These are phyloP conservation scores for Russula lepida DNA, from an alignment of 768 basidiomycete species.

Conservation along the genomic window DNA sequence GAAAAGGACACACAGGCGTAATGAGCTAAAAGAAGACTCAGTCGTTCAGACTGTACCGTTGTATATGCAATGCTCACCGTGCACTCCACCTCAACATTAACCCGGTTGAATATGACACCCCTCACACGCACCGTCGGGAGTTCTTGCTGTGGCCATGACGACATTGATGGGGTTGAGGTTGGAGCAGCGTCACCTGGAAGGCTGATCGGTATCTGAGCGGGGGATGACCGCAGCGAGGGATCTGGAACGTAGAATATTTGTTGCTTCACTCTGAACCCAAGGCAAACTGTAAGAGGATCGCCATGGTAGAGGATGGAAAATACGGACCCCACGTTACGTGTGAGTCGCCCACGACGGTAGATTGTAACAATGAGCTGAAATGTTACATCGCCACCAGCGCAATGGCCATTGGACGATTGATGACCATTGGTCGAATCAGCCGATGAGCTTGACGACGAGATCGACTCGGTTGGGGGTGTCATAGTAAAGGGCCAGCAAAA, in stretches of 20 bases:
- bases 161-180: not conserved
- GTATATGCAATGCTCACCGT: not conserved
- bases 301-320: not conserved
- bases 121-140: not conserved
- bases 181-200: not conserved
- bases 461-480: not conserved
- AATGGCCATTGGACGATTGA: not conserved
- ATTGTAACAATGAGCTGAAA: slow-evolving; percentile 8
- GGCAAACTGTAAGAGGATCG: not conserved
- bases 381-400: not conserved
- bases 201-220: not conserved
- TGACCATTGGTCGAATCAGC: not conserved
- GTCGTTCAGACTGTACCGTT: not conserved
- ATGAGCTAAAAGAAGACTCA: slow-evolving; percentile 1
- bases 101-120: slow-evolving; percentile 1
- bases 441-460: not conserved
- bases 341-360: slow-evolving; percentile 3
- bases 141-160: slow-evolving; percentile 3
- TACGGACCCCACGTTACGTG: slow-evolving; percentile 8
- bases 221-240: not conserved
- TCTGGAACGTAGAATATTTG: not conserved
- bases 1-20: not conserved
- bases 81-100: slow-evolving; percentile 13
- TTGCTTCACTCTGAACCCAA: not conserved
- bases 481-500: slow-evolving; percentile 12